Base-by-base conservation (phyloP, 495 filamentous ascomycete genomes). In the Penicillium coprophilum region DNA sequence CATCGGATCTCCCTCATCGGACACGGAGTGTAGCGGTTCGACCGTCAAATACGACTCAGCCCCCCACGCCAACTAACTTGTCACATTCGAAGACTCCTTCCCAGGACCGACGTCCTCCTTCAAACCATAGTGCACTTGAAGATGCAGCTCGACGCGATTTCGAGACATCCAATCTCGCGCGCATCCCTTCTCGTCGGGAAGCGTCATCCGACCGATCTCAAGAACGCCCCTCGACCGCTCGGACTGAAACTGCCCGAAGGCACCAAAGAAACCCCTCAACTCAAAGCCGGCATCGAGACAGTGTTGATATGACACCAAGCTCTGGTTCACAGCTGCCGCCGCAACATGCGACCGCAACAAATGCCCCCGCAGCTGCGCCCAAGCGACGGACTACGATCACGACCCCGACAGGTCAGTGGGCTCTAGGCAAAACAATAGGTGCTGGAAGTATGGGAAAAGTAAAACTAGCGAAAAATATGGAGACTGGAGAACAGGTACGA, bases 361-460 rank as follows among this genome's bases (percentile, higher is more conserved):
- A 65, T 40, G 45, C 72, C 54, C 57, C 71, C 63, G 63, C 79
- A 62, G 72, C 78, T 63, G 73, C 81, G 64, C 70, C 81, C 30
- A 84, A 86, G 57, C 85, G 91, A 60, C 83, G 92, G 56, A 94
- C 90, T 34, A 90, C 89, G 40, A 90, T 95, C 63, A 86, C 85
- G 31, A 90, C 91, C 5, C 84, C 83, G 27, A 90, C 90, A 2
- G 92, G 92, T 40, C 84, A 90, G 74, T 99, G 92, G 89, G 81
- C 89, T 24, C 80, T 99, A 46, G 94, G 93, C 20, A 97, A 99
- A 78, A 99, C 94, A 3, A 94, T 99, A 56, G 94, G 94, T 45
- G 91, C 92, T 52, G 94, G 94, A 11, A 97, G 93, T 69, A 99
- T 99, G 94, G 91, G 91, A 24, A 95, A 96, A 71, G 91, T 96